phyloP scores from a whole-genome alignment of 2,329 filamentous ascomycete genomes.

The Penicillium brasilianum region DNA sequence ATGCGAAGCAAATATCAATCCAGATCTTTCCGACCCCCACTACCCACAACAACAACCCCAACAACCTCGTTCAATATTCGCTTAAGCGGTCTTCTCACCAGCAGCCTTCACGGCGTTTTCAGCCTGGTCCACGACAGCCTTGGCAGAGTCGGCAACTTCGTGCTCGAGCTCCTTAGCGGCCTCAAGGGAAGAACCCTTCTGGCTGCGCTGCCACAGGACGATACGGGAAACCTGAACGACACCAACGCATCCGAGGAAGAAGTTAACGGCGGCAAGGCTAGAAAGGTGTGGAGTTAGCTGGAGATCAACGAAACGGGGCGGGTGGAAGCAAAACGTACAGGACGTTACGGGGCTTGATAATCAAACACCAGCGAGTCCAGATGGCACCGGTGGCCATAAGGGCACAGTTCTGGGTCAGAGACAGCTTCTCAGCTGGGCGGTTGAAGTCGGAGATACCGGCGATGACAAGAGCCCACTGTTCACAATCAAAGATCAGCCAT shows the following conservation, averaged over 20 bases:
- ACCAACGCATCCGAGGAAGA: conserved; percentile 91
- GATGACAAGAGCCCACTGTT: conserved; percentile 86
- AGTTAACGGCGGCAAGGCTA: conserved; percentile 93
- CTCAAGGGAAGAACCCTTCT: conserved; percentile 56
- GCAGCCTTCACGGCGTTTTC: conserved; percentile 39
- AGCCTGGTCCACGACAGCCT: conserved; percentile 38
- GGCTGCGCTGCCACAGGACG: conserved; percentile 61
- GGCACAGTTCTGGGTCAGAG: conserved; percentile 87
- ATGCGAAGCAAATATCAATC: conserved; percentile 15
- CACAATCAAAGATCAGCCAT: conserved; percentile 15
- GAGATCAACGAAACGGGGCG: neutral
- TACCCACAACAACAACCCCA: conserved; percentile 4
- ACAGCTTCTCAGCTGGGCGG: conserved; percentile 90
- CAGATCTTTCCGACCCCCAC: conserved; percentile 3
- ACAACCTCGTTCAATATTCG: neutral
- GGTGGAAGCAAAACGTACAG: conserved; percentile 63
- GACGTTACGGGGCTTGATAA: conserved; percentile 92
- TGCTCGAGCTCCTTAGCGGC: conserved; percentile 47
- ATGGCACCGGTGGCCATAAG: conserved; percentile 90
- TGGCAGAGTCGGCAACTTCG: conserved; percentile 44
- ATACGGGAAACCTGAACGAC: conserved; percentile 82
- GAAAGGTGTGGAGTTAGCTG: conserved; percentile 15
- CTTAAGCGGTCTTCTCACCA: conserved; percentile 30
- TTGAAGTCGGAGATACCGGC: conserved; percentile 90
- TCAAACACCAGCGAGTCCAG: conserved; percentile 98